phyloP scores from a whole-genome alignment of 2,329 filamentous ascomycete genomes.

The Daldinia eschscholtzii region DNA sequence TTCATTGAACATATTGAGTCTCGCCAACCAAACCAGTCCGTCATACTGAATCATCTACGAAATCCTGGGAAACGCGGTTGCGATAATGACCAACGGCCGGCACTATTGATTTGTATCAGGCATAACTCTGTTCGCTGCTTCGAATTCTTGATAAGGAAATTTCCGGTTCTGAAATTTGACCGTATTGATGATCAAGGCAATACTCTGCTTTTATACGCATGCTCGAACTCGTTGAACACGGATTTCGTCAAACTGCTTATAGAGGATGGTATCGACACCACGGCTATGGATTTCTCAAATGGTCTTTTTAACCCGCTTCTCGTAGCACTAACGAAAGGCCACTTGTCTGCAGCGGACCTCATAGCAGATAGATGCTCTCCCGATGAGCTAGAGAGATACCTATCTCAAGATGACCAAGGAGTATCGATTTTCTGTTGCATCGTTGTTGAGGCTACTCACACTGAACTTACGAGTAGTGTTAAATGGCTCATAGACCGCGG shows the following conservation, averaged over 20 bases:
- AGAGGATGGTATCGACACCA: not conserved
- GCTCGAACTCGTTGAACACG: not conserved
- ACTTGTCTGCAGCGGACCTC: not conserved
- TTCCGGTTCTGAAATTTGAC: not conserved
- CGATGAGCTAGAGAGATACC: not conserved
- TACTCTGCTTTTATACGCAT: not conserved
- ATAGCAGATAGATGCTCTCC: not conserved
- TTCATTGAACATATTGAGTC: not conserved
- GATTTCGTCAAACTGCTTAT: not conserved
- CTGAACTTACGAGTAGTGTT: not conserved
- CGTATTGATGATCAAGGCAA: not conserved
- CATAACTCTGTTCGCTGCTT: slow-evolving; percentile 12
- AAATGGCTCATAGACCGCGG: slow-evolving; percentile 1
- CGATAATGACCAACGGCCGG: not conserved
- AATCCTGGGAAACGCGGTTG: not conserved
- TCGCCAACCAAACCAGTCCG: too few species aligned
- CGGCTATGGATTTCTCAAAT: too few species aligned
- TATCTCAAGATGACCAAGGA: slow-evolving; percentile 1
- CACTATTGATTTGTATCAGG: not conserved
- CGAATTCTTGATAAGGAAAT: slow-evolving; percentile 7
- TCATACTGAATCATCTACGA: too few species aligned
- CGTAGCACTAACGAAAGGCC: not conserved
- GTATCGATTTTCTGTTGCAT: not conserved
- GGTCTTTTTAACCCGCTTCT: not conserved
- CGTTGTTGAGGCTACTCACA: not conserved